Percentiles rank a stretch among this genome's conserved stretches.
phyloP scores from a whole-genome alignment of 768 basidiomycete species.

The Hericium coralloides region DNA sequence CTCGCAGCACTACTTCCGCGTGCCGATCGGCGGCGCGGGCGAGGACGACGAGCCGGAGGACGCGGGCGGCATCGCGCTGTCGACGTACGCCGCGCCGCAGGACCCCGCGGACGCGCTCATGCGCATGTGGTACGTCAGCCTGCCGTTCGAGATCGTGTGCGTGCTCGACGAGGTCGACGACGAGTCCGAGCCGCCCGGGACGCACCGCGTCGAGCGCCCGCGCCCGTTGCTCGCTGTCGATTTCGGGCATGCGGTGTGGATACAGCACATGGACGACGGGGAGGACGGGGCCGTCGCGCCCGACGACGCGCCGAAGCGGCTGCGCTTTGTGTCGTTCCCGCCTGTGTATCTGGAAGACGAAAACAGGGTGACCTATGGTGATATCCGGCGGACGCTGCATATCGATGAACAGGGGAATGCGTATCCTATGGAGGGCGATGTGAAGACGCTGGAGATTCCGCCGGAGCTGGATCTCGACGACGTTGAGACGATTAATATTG shows the following conservation, averaged over 20 bases:
- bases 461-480: constrained; percentile 52
- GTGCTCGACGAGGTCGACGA: constrained; percentile 31
- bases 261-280: constrained; percentile 43
- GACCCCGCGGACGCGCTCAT: constrained; percentile 46
- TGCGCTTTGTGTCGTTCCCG: constrained; percentile 68
- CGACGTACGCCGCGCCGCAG: not conserved
- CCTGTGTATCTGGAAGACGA: constrained; percentile 33
- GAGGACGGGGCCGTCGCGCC: constrained; percentile 12
- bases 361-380: constrained; percentile 3
- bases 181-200: constrained; percentile 17
- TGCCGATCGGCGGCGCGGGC: constrained; percentile 38
- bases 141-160: constrained; percentile 64
- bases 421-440: constrained; percentile 34
- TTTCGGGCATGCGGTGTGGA: constrained; percentile 84
- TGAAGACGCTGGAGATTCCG: constrained; percentile 55
- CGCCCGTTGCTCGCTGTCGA: constrained; percentile 74
- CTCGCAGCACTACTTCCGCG: constrained; percentile 69
- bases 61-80: not conserved
- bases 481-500: constrained; percentile 73
- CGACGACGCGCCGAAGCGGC: constrained; percentile 34
- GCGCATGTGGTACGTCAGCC: constrained; percentile 62
- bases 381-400: not conserved
- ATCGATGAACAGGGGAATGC: constrained; percentile 16
- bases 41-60: not conserved
- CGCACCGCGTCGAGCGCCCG: constrained; percentile 32